Evolutionary conservation across 2,329 filamentous ascomycete genomes (phyloP).

Genomic region (Akanthomyces lecanii): DNA sequence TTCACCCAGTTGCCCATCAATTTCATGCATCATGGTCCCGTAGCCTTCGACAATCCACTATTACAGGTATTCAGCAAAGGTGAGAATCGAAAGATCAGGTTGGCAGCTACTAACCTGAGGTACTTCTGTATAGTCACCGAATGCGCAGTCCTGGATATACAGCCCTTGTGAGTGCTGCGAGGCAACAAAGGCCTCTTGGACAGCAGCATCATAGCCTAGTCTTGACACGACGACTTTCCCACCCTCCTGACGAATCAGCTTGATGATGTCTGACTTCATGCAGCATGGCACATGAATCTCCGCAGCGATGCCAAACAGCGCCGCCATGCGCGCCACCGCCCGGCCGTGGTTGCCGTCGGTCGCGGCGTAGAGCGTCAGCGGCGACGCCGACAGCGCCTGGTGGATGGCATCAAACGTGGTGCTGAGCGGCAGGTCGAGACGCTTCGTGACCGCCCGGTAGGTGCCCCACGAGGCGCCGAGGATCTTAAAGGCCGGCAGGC

Average conservation of each 20-base stretch:
- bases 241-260: conserved; percentile 57
- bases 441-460: conserved; percentile 50
- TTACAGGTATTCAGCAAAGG: neutral
- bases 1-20: conserved; percentile 53
- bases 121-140: conserved; percentile 61
- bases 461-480: conserved; percentile 73
- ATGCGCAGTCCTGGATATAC: conserved; percentile 65
- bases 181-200: conserved; percentile 44
- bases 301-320: conserved; percentile 49
- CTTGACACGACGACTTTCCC: conserved; percentile 52
- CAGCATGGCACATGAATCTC: conserved; percentile 59
- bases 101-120: conserved; percentile 44
- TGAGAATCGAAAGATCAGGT: neutral
- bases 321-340: conserved; percentile 66
- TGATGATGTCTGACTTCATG: conserved; percentile 51
- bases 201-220: conserved; percentile 61
- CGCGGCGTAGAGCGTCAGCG: conserved; percentile 53
- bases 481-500: conserved; percentile 72
- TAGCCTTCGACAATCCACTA: conserved; percentile 77
- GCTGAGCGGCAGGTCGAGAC: conserved; percentile 40
- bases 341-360: conserved; percentile 77
- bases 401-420: conserved; percentile 42
- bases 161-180: conserved; percentile 38
- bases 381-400: conserved; percentile 24
- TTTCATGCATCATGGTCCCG: conserved; percentile 65